Evolutionary conservation across 495 filamentous ascomycete genomes (phyloP), one percentile per base, ranked within the genome.

Genomic region (Aspergillus haitiensis): DNA sequence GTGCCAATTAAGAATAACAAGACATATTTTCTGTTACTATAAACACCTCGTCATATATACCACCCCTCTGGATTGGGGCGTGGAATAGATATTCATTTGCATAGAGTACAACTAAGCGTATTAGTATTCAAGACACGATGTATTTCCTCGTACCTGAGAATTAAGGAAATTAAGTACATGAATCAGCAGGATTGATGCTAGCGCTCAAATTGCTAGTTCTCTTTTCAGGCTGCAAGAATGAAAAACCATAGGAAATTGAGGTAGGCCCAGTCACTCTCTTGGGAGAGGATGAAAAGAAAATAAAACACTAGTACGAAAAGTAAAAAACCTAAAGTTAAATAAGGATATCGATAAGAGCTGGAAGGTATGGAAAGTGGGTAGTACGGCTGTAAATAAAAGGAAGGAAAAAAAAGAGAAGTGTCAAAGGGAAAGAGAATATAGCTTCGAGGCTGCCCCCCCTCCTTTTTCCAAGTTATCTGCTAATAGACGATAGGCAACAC

Each of bases 281-380:
- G 32, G 63, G 49, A 55, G 59, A 66, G 61, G 62, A 68, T 66
- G 66, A 63, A 64, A 67, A 65, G 52, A 70, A 56, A 50, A 47
- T 15, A 52, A 52, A 56, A 47, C 55, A 63, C 44, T 46, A 67
- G 63, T 62, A 68, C 53, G 52, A 64, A 59, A 71, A 55, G 63
- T 27, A 27, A 27, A 27, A 67, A 69, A 55, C 70, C 67, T 67
- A 54, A 60, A 71, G 68, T 71, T 68, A 73, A 74, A 72, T 66
- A 60, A 73, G 74, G 75, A 78, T 79, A 79, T 78, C 71, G 74
- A 75, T 68, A 77, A 76, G 64, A 70, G 68, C 70, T 61, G 75
- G 73, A 70, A 69, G 69, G 67, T 64, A 68, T 67, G 69, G 67
- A 74, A 39, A 39, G 65, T 65, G 57, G 64, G 66, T 58, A 60